These are phyloP conservation scores for Pythium folliculosum DNA, from an alignment of 352 stramenopile genomes.

Conservation along the genomic window DNA sequence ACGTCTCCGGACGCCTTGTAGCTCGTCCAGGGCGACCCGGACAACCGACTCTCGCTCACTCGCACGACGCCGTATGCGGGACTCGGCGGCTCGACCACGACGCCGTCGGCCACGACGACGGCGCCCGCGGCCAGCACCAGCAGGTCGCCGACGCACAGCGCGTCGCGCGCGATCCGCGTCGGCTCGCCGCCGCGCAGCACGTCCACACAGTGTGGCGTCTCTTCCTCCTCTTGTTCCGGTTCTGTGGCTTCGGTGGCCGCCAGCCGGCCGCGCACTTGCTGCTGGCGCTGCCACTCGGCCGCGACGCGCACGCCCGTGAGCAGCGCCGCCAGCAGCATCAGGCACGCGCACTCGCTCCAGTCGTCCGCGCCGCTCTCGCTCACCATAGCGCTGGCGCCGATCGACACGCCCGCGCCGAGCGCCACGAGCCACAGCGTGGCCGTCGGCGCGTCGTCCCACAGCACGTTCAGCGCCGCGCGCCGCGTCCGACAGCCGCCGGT, in stretches of 20 bases:
- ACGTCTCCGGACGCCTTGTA: slow-evolving; percentile 43
- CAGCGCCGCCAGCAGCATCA: slow-evolving; percentile 2
- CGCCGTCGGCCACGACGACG: slow-evolving; percentile 31
- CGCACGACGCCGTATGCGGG: slow-evolving; percentile 22
- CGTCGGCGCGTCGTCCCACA: slow-evolving; percentile 7
- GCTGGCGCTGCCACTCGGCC: slow-evolving; percentile 3
- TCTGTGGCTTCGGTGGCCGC: too few species aligned
- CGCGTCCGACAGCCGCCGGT: background rate
- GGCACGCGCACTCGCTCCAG: slow-evolving; percentile 3
- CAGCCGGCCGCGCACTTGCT: background rate
- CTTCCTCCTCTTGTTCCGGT: background rate
- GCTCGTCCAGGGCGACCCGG: slow-evolving; percentile 32
- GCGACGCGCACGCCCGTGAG: background rate
- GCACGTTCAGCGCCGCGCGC: background rate
- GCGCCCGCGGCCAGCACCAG: slow-evolving; percentile 2
- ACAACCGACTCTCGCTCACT: slow-evolving; percentile 32
- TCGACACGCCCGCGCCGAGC: background rate
- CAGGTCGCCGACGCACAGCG: slow-evolving; percentile 12
- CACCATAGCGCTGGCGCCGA: background rate
- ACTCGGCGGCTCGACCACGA: slow-evolving; percentile 27
- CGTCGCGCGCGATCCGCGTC: background rate
- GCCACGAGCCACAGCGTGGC: background rate
- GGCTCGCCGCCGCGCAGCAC: slow-evolving; percentile 2
- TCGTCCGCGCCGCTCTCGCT: background rate
- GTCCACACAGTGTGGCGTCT: background rate